Evolutionary conservation across 192 early-diverging fungal genomes (phyloP), one percentile per base, ranked within the genome.

Genomic region (Haplosporangium gracile): DNA sequence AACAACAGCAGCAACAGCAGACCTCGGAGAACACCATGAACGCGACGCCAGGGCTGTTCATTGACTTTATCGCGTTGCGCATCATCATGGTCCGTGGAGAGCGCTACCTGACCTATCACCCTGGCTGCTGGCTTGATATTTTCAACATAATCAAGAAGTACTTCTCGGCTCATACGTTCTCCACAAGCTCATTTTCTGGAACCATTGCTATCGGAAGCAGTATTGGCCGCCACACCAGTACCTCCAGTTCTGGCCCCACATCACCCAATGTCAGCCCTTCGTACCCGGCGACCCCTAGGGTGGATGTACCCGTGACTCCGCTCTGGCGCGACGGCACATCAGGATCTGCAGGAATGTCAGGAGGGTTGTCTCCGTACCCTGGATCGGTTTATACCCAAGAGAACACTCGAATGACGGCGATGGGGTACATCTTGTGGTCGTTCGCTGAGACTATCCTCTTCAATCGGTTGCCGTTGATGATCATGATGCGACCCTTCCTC

Each of bases 361-460:
- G 34, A 20, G 77, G 57, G 8, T 11, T 76, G 1, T 79, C 74
- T 16, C 74, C 82, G 0, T 76, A 76, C 38, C 74, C 79, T 13
- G 11, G 24, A 42, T 75, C 45, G 7, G 1, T 70, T 6, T 74
- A 73, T 11, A 71, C 80, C 13, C 60, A 65, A 32, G 60, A 32
- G 26, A 65, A 29, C 15, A 36, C 70, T 45, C 74, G 73, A 4
- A 42, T 84, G 26, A 85, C 90, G 38, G 82, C 90, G 16, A 72
- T 82, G 63, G 90, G 91, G 2, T 93, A 87, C 71, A 84, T 89
- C 2, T 74, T 87, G 2, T 93, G 92, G 92, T 82, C 89, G 2
- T 90, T 93, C 70, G 82, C 92, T 13, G 92, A 93, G 72, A 90
- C 92, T 22, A 78, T 92, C 39, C 74, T 90, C 15, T 89, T 74